Base-by-base conservation (phyloP, 139 green algal species). In the Closterium sp. region DNA sequence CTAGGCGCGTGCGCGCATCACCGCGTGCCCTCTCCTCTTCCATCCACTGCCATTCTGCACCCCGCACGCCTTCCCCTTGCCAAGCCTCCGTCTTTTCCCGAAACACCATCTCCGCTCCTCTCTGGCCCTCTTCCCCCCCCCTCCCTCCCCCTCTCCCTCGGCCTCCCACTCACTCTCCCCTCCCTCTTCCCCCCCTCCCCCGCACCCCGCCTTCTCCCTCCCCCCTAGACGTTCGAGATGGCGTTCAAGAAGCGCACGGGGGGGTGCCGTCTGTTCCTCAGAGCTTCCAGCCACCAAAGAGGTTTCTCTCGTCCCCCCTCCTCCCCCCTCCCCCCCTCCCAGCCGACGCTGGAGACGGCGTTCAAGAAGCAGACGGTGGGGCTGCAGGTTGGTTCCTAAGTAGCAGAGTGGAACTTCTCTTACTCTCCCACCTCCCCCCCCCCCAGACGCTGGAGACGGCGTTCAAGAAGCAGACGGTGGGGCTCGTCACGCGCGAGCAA, bases 281-380 rank as follows among this genome's bases (percentile, higher is more conserved):
- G n/a, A n/a, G n/a, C n/a, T n/a, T n/a, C n/a, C n/a, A n/a, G n/a
- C n/a, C n/a, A n/a, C n/a, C n/a, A n/a, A n/a, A n/a, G n/a, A n/a
- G n/a, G n/a, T n/a, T n/a, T n/a, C n/a, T n/a, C n/a, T n/a, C n/a
- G n/a, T n/a, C n/a, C n/a, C n/a, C n/a, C n/a, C n/a, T n/a, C n/a
- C n/a, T n/a, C n/a, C n/a, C n/a, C n/a, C n/a, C n/a, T n/a, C n/a
- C n/a, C n/a, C n/a, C 55, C 0, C 55, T 3, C 55, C 55, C 91
- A 93, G n/a, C n/a, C 3, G 91, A 81, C 86, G 32, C 86, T 98
- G 4, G 97, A 99, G 92, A 93, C 96, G 21, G 97, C 97, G 3
- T 99, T 99, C 94, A 98, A 98, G 94, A 97, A 96, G 36, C 96
- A 99, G 93, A 99, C 98, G 0, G 95, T 99, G 33, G 98, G 98